Percentiles rank a stretch among this genome's conserved stretches.
phyloP scores from a whole-genome alignment of 1,139 yeast genomes.

The Blastobotrys capitulatus region DNA sequence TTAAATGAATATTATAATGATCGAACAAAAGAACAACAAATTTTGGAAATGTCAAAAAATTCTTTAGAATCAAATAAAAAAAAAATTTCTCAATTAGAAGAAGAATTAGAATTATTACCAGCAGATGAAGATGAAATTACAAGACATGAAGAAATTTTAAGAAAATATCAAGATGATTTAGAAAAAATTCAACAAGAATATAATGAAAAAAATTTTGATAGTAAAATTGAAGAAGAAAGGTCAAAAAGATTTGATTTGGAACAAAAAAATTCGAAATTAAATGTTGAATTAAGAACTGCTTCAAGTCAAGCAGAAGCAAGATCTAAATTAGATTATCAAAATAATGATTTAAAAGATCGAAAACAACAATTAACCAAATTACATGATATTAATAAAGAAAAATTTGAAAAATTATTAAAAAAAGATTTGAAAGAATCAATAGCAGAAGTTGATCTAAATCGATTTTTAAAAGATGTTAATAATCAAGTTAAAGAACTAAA shows the following conservation, averaged over 20 bases:
- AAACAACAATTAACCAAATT: constrained; percentile 24
- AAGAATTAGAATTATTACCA: constrained; percentile 36
- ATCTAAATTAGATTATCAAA: constrained; percentile 45
- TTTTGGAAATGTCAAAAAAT: constrained; percentile 35
- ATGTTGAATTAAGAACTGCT: constrained; percentile 45
- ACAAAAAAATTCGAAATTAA: constrained; percentile 48
- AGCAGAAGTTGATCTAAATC: constrained; percentile 16
- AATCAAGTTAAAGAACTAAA: not conserved
- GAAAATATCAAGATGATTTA: constrained; percentile 32
- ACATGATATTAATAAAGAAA: not conserved
- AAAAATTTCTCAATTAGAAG: constrained; percentile 35
- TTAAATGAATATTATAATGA: constrained; percentile 35
- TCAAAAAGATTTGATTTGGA: constrained; percentile 43
- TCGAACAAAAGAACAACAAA: constrained; percentile 41
- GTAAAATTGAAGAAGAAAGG: constrained; percentile 40
- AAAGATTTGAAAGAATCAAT: constrained; percentile 1
- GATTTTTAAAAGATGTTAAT: constrained; percentile 11
- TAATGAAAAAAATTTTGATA: constrained; percentile 33
- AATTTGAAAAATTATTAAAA: constrained; percentile 5
- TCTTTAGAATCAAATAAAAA: constrained; percentile 34
- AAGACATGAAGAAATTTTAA: constrained; percentile 36
- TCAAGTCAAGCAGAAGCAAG: constrained; percentile 56
- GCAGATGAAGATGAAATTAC: constrained; percentile 41
- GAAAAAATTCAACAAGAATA: constrained; percentile 5
- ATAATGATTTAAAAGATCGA: constrained; percentile 35